Evolutionary conservation across 768 basidiomycete species (phyloP).

Genomic region (Hygrocybe coccinea): DNA sequence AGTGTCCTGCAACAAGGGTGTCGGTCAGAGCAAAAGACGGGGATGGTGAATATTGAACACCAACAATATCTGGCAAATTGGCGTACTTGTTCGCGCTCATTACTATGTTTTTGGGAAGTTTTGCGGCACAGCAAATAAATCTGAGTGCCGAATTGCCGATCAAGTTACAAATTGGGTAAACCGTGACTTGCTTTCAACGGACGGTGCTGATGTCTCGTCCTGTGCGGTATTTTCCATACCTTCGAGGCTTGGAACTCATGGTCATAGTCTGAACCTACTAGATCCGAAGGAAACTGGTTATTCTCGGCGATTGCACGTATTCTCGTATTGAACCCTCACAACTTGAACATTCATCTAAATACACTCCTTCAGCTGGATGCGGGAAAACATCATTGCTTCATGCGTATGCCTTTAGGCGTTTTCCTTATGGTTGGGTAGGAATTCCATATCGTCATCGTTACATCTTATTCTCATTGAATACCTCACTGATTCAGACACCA

Average conservation of each 20-base stretch:
- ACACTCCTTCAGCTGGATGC: not conserved
- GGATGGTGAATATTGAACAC: conserved; percentile 35
- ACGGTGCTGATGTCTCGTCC: too few species aligned
- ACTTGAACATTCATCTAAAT: not conserved
- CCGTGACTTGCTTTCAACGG: too few species aligned
- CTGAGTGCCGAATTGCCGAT: too few species aligned
- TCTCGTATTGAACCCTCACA: not conserved
- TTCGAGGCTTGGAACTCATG: too few species aligned
- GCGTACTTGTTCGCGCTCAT: conserved; percentile 80
- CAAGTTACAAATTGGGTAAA: too few species aligned
- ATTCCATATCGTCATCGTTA: too few species aligned
- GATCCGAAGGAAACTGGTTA: not conserved
- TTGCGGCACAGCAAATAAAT: too few species aligned
- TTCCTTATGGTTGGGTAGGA: not conserved
- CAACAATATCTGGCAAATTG: conserved; percentile 85
- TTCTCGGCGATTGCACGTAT: not conserved
- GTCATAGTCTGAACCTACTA: too few species aligned
- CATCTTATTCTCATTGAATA: too few species aligned
- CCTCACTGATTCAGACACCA: too few species aligned
- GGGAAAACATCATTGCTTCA: not conserved
- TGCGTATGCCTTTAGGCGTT: not conserved
- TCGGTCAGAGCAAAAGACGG: conserved; percentile 7
- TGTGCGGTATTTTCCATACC: too few species aligned
- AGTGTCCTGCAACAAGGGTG: conserved; percentile 56
- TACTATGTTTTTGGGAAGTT: too few species aligned